phyloP scores from a whole-genome alignment of 495 filamentous ascomycete genomes.

The Lichenothelia convexa region DNA sequence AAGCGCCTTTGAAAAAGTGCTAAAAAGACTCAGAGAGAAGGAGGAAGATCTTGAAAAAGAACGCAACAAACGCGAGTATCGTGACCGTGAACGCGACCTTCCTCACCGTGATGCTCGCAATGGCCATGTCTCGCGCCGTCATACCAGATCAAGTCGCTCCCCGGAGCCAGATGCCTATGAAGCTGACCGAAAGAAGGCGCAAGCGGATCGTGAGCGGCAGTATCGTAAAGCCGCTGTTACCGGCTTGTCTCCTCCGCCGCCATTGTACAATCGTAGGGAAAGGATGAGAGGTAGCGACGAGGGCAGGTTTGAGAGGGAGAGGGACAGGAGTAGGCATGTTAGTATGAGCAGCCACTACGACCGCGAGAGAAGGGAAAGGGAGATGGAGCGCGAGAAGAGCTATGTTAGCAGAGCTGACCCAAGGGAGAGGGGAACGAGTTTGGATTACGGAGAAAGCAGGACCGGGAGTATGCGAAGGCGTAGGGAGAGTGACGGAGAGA shows the following conservation, averaged over 20 bases:
- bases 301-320: constrained; percentile 6
- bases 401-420: constrained; percentile 55
- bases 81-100: constrained; percentile 16
- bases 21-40: constrained; percentile 76
- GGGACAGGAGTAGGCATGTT: constrained; percentile 7
- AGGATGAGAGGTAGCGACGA: constrained; percentile 26
- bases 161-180: constrained; percentile 79
- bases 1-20: constrained; percentile 78
- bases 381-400: constrained; percentile 66
- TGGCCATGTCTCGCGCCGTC: constrained; percentile 40
- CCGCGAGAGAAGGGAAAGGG: constrained; percentile 58
- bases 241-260: constrained; percentile 19
- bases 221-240: constrained; percentile 62
- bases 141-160: constrained; percentile 54
- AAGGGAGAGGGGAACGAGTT: constrained; percentile 53
- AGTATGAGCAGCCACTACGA: constrained; percentile 34
- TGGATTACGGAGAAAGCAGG: constrained; percentile 64
- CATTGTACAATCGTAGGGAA: constrained; percentile 25
- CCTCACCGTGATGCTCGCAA: constrained; percentile 35
- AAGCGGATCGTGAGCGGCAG: constrained; percentile 70
- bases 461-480: constrained; percentile 29
- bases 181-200: constrained; percentile 69
- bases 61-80: constrained; percentile 30
- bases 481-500: constrained; percentile 59
- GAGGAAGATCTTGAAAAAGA: constrained; percentile 69